Conservation (phyloP, 805 yeast genomes). For the Nakazawaea ambrosiae region DNA sequence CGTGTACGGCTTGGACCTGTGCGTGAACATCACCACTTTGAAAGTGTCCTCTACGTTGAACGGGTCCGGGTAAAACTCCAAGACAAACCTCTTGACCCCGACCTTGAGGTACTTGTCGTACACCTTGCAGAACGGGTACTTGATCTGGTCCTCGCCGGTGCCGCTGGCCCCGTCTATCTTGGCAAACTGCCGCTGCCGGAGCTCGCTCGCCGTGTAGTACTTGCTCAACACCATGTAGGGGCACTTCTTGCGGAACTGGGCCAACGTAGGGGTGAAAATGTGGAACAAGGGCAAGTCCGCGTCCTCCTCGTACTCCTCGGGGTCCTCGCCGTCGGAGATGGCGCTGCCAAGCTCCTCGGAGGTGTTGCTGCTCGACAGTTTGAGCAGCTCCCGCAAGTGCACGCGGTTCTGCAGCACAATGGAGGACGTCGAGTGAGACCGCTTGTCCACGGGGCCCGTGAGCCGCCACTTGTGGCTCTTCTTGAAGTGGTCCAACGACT, state of each 20-base stretch:
- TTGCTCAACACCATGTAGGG: slow-evolving; percentile 12
- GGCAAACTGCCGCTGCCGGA: background rate
- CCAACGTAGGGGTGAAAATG: slow-evolving; percentile 9
- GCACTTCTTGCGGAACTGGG: slow-evolving; percentile 12
- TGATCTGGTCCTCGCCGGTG: slow-evolving; percentile 4
- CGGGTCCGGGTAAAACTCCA: slow-evolving; percentile 11
- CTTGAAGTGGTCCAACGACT: slow-evolving; percentile 10
- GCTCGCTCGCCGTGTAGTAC: slow-evolving; percentile 4
- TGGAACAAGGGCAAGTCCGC: slow-evolving; percentile 12
- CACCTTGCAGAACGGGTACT: slow-evolving; percentile 11
- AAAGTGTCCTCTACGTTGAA: slow-evolving; percentile 1
- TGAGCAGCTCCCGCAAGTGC: background rate
- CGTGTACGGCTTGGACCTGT: slow-evolving; percentile 14
- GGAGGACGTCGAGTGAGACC: background rate
- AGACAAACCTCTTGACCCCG: slow-evolving; percentile 12
- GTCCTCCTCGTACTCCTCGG: slow-evolving; percentile 10
- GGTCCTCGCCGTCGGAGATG: slow-evolving; percentile 3
- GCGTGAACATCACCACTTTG: slow-evolving; percentile 12
- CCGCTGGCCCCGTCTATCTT: background rate
- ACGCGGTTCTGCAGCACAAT: background rate
- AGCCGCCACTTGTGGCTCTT: slow-evolving; percentile 9
- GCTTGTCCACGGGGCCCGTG: slow-evolving; percentile 1
- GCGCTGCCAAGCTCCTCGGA: slow-evolving; percentile 1
- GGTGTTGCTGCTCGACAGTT: background rate
- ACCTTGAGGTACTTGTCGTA: slow-evolving; percentile 11